Evolutionary conservation across 108 stramenopile species (phyloP).

Genomic region (Fistulifera pelliculosa): DNA sequence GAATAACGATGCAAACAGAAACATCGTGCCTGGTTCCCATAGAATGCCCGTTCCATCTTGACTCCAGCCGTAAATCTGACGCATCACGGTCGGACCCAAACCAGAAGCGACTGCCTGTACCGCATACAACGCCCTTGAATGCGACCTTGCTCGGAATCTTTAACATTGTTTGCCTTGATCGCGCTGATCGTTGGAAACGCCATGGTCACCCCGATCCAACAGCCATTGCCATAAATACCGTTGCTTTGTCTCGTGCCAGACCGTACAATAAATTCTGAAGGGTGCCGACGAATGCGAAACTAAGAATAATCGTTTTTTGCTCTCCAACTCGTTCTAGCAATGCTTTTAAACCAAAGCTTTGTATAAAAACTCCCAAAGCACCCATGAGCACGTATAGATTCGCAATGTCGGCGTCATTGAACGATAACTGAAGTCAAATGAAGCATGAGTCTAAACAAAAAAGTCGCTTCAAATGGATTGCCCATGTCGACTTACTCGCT

Average conservation of each 20-base stretch:
- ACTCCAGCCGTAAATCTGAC: slow-evolving; percentile 47
- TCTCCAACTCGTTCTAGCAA: slow-evolving; percentile 64
- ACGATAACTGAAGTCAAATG: no score
- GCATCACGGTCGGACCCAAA: slow-evolving; percentile 50
- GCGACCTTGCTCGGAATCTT: slow-evolving; percentile 65
- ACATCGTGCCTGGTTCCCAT: slow-evolving; percentile 66
- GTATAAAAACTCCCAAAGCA: slow-evolving; percentile 54
- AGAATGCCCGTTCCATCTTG: slow-evolving; percentile 22
- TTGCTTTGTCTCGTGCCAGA: slow-evolving; percentile 44
- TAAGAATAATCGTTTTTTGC: slow-evolving; percentile 40
- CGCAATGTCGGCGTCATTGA: slow-evolving; percentile 8
- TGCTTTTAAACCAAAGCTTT: slow-evolving; percentile 58
- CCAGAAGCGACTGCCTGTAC: slow-evolving; percentile 75
- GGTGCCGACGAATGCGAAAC: slow-evolving; percentile 47
- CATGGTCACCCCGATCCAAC: slow-evolving; percentile 50
- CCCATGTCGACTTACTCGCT: no score
- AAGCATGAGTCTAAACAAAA: no score
- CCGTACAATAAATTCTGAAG: slow-evolving; percentile 47
- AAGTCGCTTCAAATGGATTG: no score
- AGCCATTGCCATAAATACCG: slow-evolving; percentile 48
- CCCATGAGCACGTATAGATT: slow-evolving; percentile 61
- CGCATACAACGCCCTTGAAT: slow-evolving; percentile 83
- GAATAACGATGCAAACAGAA: slow-evolving; percentile 48
- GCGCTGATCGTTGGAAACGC: slow-evolving; percentile 79
- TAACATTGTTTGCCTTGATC: slow-evolving; percentile 80